Conservation (phyloP, 805 yeast species). For the Kodamaea jinghongensis region DNA sequence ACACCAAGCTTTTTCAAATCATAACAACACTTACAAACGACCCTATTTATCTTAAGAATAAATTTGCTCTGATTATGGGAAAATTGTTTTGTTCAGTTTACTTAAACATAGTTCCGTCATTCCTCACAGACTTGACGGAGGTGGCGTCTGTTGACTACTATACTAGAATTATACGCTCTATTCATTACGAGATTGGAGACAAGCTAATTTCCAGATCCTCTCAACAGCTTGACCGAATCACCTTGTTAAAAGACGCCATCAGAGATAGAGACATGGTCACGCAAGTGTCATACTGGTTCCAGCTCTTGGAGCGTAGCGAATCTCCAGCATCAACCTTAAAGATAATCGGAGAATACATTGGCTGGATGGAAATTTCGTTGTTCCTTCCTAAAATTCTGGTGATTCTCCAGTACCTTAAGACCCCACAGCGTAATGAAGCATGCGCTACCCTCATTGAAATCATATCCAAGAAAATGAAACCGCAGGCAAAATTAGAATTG, state of each 20-base stretch:
- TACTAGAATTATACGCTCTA: constrained; percentile 64
- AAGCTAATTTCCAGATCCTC: constrained; percentile 73
- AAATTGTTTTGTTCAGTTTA: constrained; percentile 37
- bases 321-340: constrained; percentile 42
- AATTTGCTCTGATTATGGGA: constrained; percentile 33
- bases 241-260: constrained; percentile 74
- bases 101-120: constrained; percentile 28
- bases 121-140: constrained; percentile 30
- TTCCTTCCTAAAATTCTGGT: constrained; percentile 45
- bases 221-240: constrained; percentile 61
- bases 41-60: constrained; percentile 34
- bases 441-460: constrained; percentile 60
- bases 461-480: constrained; percentile 74
- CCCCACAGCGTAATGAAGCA: constrained; percentile 54
- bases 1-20: constrained; percentile 48
- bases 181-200: constrained; percentile 93
- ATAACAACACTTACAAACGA: constrained; percentile 15
- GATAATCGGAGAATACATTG: constrained; percentile 79
- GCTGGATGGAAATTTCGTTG: constrained; percentile 87
- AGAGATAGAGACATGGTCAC: constrained; percentile 71
- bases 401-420: constrained; percentile 57
- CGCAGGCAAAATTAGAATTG: constrained; percentile 66
- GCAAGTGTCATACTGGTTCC: constrained; percentile 67
- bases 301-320: constrained; percentile 39
- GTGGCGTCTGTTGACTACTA: constrained; percentile 62